phyloP scores from a whole-genome alignment of 2,329 filamentous ascomycete genomes.

The Sporothrix euskadiensis region DNA sequence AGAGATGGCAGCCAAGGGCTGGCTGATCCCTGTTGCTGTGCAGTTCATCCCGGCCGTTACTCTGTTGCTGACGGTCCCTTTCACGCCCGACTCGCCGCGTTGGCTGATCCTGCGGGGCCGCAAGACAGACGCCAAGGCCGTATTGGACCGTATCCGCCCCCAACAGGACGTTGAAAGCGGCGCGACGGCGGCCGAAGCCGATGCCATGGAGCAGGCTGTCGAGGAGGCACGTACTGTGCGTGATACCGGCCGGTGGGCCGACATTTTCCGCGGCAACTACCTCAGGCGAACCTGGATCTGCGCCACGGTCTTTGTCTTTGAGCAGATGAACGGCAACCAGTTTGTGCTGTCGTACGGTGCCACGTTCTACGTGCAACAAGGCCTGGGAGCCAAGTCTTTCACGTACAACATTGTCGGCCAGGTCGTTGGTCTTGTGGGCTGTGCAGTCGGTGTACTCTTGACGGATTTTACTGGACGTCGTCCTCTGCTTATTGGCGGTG shows the following conservation, averaged over 20 bases:
- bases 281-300: conserved; percentile 30
- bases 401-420: conserved; percentile 31
- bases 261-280: conserved; percentile 31
- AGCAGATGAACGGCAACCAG: conserved; percentile 33
- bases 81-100: conserved; percentile 32
- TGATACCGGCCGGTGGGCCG: conserved; percentile 26
- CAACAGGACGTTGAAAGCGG: conserved; percentile 42
- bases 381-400: conserved; percentile 29
- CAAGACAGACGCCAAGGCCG: conserved; percentile 32
- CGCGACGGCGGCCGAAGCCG: conserved; percentile 28
- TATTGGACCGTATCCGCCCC: conserved; percentile 34
- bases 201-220: conserved; percentile 27
- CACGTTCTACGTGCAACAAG: conserved; percentile 31
- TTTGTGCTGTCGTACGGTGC: conserved; percentile 31
- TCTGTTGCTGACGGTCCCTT: conserved; percentile 36
- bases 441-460: conserved; percentile 21
- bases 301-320: conserved; percentile 29
- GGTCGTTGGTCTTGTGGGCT: conserved; percentile 26
- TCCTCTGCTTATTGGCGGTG: conserved; percentile 26
- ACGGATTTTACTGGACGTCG: conserved; percentile 26
- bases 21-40: conserved; percentile 43
- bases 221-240: conserved; percentile 11
- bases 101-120: conserved; percentile 33
- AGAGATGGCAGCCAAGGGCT: conserved; percentile 36
- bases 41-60: conserved; percentile 41